Percentiles rank a stretch among this genome's conserved stretches.
Evolutionary conservation across 495 filamentous ascomycete species (phyloP).

Genomic region (Bryoglossum gracile): DNA sequence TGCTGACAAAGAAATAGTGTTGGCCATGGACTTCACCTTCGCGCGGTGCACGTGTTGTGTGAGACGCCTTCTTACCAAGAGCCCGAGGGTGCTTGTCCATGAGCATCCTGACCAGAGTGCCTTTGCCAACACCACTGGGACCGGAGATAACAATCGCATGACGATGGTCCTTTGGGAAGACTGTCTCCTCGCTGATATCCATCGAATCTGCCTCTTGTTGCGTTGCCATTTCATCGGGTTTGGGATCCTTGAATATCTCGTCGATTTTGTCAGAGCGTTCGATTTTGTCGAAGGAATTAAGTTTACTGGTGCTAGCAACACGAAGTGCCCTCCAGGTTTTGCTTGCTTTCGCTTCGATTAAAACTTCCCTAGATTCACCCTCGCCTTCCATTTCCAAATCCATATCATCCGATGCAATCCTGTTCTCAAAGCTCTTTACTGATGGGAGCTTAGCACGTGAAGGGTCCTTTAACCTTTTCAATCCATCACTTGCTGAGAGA

Average conservation of each 20-base stretch:
- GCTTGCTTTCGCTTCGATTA: constrained; percentile 65
- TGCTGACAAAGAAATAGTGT: constrained; percentile 41
- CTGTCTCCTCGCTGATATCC: constrained; percentile 19
- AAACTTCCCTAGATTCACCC: constrained; percentile 59
- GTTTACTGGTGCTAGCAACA: constrained; percentile 62
- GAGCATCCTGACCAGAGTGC: constrained; percentile 32
- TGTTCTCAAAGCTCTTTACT: constrained; percentile 41
- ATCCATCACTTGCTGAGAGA: constrained; percentile 54
- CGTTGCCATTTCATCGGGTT: constrained; percentile 21
- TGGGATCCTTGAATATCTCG: constrained; percentile 37
- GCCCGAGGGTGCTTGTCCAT: constrained; percentile 35
- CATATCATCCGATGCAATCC: constrained; percentile 64
- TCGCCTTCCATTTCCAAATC: constrained; percentile 74
- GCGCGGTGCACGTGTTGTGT: constrained; percentile 36
- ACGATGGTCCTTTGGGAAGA: constrained; percentile 33
- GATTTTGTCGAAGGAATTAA: constrained; percentile 76
- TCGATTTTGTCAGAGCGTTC: constrained; percentile 68
- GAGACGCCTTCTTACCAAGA: constrained; percentile 34
- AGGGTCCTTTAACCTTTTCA: constrained; percentile 42
- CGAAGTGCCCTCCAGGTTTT: constrained; percentile 85
- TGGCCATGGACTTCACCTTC: constrained; percentile 36
- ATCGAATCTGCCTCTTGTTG: constrained; percentile 20
- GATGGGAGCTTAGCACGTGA: constrained; percentile 39
- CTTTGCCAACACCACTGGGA: constrained; percentile 31
- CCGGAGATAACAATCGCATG: constrained; percentile 42